These are phyloP conservation scores for Acanthamoeba triangularis DNA, from an alignment of 208 protist genomes.

Conservation along the genomic window DNA sequence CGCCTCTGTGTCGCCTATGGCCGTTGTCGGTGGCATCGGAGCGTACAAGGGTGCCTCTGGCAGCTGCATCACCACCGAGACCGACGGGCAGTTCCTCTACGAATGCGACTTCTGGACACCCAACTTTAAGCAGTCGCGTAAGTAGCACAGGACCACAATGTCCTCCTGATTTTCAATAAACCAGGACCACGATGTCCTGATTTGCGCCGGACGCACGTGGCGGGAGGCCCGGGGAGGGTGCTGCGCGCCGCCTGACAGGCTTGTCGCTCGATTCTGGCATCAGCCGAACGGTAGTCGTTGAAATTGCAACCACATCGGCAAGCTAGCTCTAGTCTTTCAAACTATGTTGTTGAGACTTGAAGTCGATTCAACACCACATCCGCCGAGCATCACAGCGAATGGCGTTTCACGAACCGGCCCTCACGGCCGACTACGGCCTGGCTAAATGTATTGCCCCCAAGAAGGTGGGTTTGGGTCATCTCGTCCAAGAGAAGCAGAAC, in stretches of 20 bases:
- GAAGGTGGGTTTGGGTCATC: not conserved
- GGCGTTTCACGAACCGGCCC: not conserved
- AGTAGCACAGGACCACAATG: too few species aligned
- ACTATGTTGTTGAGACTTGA: too few species aligned
- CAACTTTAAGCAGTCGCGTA: too few species aligned
- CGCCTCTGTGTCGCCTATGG: not conserved
- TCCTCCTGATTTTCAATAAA: too few species aligned
- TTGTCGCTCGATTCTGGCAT: too few species aligned
- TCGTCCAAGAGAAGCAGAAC: not conserved
- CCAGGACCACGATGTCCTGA: too few species aligned
- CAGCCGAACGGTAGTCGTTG: not conserved
- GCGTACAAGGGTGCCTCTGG: constrained; percentile 24
- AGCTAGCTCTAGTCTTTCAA: too few species aligned
- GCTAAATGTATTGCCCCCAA: not conserved
- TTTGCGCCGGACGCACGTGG: too few species aligned
- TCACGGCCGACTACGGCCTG: not conserved
- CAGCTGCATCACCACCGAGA: constrained; percentile 22
- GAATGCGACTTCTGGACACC: constrained; percentile 28
- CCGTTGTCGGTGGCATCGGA: not conserved
- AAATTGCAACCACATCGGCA: not conserved
- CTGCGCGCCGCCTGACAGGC: too few species aligned
- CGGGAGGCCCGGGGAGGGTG: too few species aligned
- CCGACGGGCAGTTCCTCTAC: not conserved
- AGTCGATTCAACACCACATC: not conserved
- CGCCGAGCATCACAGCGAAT: not conserved